Percentiles rank a stretch among this genome's conserved stretches.
Evolutionary conservation across 2,329 filamentous ascomycete genomes (phyloP).

Genomic region (Cladosporium sp.): DNA sequence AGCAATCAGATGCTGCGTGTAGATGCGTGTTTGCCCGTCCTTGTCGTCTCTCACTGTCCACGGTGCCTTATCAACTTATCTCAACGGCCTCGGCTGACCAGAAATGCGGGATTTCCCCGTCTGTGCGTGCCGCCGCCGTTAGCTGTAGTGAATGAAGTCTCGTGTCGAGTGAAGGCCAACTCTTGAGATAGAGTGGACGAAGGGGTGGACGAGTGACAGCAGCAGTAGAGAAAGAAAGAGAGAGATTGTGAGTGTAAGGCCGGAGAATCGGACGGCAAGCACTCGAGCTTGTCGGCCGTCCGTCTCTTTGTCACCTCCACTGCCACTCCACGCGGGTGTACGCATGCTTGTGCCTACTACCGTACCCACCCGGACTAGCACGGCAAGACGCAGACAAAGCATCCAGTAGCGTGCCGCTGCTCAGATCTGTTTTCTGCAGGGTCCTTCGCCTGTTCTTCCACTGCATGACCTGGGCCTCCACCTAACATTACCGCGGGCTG

Average conservation of each 20-base stretch:
- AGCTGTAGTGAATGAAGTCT: too few species aligned
- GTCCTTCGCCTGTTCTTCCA: slow-evolving; percentile 1
- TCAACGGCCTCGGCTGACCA: background rate
- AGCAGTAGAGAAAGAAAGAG: background rate
- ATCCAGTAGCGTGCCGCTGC: background rate
- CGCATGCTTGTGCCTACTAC: background rate
- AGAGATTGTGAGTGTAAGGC: too few species aligned
- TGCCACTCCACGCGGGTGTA: slow-evolving; percentile 1
- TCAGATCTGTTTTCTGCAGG: slow-evolving; percentile 7
- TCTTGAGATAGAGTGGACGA: too few species aligned
- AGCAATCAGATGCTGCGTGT: background rate
- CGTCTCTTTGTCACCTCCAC: background rate
- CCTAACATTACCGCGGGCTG: background rate
- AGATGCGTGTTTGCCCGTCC: background rate
- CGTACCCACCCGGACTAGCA: slow-evolving; percentile 1
- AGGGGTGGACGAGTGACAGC: background rate
- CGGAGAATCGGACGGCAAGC: background rate
- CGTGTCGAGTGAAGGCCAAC: too few species aligned
- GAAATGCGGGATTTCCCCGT: background rate
- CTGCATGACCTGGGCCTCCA: background rate
- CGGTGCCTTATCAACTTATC: slow-evolving; percentile 8
- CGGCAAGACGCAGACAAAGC: background rate
- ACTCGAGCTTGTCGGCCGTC: background rate
- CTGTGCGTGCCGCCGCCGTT: background rate
- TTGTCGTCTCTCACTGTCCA: background rate